Percentiles rank a stretch among this genome's conserved stretches.
These are phyloP conservation scores for Populus tremula DNA, from an alignment of 345 rosid species.

Conservation along the genomic window DNA sequence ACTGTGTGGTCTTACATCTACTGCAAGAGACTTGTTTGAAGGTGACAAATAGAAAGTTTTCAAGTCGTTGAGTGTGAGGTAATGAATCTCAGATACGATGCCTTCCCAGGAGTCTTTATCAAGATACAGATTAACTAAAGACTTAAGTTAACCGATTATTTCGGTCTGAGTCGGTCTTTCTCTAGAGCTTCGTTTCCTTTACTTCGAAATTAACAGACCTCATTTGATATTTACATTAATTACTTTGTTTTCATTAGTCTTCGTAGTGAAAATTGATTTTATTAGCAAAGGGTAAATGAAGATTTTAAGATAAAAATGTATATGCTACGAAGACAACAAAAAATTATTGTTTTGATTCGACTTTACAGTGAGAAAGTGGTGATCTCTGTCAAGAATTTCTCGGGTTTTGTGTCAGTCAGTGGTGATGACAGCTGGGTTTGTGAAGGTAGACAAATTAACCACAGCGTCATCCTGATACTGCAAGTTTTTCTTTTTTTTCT, in stretches of 20 bases:
- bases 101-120: not conserved
- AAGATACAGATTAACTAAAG: not conserved
- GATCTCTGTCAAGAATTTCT: slow-evolving; percentile 67
- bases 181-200: too few species aligned
- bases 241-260: too few species aligned
- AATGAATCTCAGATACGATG: not conserved
- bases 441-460: slow-evolving; percentile 42
- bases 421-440: slow-evolving; percentile 82
- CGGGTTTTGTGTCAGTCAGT: slow-evolving; percentile 59
- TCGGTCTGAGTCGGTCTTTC: not conserved
- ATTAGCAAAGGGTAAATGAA: slow-evolving; percentile 47
- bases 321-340: not conserved
- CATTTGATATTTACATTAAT: too few species aligned
- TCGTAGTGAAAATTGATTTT: too few species aligned
- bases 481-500: slow-evolving; percentile 28
- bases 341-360: not conserved
- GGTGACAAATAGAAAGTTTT: not conserved
- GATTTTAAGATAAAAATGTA: not conserved
- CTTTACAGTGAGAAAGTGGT: slow-evolving; percentile 61
- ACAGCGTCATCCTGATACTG: slow-evolving; percentile 60
- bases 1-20: slow-evolving; percentile 6
- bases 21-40: not conserved
- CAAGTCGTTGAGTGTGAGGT: slow-evolving; percentile 15
- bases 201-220: too few species aligned
- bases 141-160: not conserved